These are phyloP conservation scores for Moesziomyces sp. DNA, from an alignment of 1,284 basidiomycete species.

Conservation along the genomic window DNA sequence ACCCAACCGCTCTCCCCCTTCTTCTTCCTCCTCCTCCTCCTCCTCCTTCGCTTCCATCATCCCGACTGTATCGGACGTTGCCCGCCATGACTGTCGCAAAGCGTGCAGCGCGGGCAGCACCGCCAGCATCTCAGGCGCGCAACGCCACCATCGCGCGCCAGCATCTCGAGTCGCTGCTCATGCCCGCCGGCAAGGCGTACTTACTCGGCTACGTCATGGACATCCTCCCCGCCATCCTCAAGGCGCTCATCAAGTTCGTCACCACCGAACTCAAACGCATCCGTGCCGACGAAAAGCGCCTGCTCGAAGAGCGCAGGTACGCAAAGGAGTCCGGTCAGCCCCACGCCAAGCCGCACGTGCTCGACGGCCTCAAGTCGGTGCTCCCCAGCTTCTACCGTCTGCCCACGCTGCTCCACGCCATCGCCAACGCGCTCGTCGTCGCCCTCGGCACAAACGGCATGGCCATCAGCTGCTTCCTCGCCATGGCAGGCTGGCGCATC, in stretches of 20 bases:
- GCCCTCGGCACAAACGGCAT: conserved; percentile 50
- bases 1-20: too few species aligned
- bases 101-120: too few species aligned
- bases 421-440: conserved; percentile 28
- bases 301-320: conserved; percentile 32
- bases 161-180: conserved; percentile 43
- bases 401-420: conserved; percentile 22
- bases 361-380: conserved; percentile 20
- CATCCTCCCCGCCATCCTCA: conserved; percentile 58
- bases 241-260: conserved; percentile 51
- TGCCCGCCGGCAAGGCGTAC: conserved; percentile 57
- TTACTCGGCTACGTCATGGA: conserved; percentile 59
- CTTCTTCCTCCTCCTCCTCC: too few species aligned
- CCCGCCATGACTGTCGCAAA: neutral
- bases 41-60: neutral
- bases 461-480: conserved; percentile 49
- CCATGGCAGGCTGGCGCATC: conserved; percentile 48
- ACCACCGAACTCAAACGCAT: conserved; percentile 42
- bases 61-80: too few species aligned
- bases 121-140: neutral
- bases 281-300: conserved; percentile 28
- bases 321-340: conserved; percentile 22
- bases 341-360: conserved; percentile 5
- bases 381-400: conserved; percentile 29
- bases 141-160: conserved; percentile 1